Percentiles rank a stretch among this genome's conserved stretches.
Evolutionary conservation across 192 early-diverging fungal species (phyloP).

Genomic region (Linnemannia hyalina): DNA sequence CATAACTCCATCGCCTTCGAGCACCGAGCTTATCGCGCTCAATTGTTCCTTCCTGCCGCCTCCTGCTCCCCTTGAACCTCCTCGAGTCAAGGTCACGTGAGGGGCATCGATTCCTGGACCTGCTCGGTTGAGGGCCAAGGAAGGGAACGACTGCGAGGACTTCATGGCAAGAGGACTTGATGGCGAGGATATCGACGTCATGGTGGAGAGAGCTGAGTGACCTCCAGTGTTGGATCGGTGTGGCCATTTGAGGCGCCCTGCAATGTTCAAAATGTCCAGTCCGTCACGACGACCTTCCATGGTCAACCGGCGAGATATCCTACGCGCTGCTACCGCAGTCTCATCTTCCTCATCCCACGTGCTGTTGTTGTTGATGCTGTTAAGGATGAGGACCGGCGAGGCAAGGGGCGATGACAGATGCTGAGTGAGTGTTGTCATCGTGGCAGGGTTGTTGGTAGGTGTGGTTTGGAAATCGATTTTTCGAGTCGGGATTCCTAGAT

Average conservation of each 20-base stretch:
- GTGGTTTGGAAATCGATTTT: not conserved
- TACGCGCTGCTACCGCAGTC: conserved; percentile 29
- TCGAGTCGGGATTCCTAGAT: conserved; percentile 16
- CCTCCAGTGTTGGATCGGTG: conserved; percentile 4
- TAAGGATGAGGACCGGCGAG: not conserved
- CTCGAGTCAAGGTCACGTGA: not conserved
- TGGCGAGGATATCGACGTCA: not conserved
- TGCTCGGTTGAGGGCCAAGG: not conserved
- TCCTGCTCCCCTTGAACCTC: not conserved
- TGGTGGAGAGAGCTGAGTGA: not conserved
- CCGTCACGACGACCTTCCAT: conserved; percentile 43
- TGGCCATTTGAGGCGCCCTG: conserved; percentile 16
- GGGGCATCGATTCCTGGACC: not conserved
- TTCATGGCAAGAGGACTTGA: not conserved
- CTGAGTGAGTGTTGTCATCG: not conserved
- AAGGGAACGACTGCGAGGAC: not conserved
- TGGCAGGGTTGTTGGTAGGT: not conserved
- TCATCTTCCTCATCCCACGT: conserved; percentile 10
- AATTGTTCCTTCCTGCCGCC: not conserved
- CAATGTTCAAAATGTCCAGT: conserved; percentile 31
- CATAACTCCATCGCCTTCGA: not conserved
- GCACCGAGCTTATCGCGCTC: not conserved
- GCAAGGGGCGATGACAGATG: not conserved
- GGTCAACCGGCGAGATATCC: conserved; percentile 33
- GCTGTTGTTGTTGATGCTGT: not conserved